Evolutionary conservation across 2,329 filamentous ascomycete species (phyloP), one percentile per base, ranked within the genome.

Genomic region (Rutstroemia sp.): DNA sequence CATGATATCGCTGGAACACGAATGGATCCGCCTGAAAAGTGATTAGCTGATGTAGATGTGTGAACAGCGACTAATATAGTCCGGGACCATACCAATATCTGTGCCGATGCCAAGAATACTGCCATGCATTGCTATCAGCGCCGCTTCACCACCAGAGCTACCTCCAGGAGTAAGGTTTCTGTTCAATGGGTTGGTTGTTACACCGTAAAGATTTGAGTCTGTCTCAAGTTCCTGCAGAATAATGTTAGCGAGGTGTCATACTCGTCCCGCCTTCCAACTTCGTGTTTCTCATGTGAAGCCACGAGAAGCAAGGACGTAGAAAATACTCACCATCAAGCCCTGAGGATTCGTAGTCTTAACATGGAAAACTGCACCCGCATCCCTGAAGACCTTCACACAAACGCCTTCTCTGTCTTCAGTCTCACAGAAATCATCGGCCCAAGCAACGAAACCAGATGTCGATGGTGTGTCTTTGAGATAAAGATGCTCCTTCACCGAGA

Each of bases 81-180:
- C 30, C 27, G 10, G 12, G 37, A 34, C 41, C 10, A 45, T 57
- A 41, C 64, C 65, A 30, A 66, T 64, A 30, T 67, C 65, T 0
- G 65, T 65, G 1, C 63, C 65, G 38, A 71, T 69, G 2, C 83
- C 83, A 1, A 85, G 63, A 42, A 82, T 72, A 25, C 73, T 56
- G 3, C 61, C 61, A 21, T 75, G 74, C 71, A 85, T 75, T 6
- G 77, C 78, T 16, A 85, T 63, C 4, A 85, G 69, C 0, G 78
- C 79, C 0, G 75, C 81, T 65, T 86, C 83, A 7, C 85, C 85
- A 10, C 85, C 84, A 0, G 79, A 80, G 6, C 75, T 79, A 3
- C 85, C 84, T 5, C 84, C 84, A 0, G 79, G 77, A 0, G 80
- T 83, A 21, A 81, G 72, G 16, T 72, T 70, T 4, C 77, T 72